Conservation (phyloP, 306 rosid species). For the Begonia peltatifolia region DNA sequence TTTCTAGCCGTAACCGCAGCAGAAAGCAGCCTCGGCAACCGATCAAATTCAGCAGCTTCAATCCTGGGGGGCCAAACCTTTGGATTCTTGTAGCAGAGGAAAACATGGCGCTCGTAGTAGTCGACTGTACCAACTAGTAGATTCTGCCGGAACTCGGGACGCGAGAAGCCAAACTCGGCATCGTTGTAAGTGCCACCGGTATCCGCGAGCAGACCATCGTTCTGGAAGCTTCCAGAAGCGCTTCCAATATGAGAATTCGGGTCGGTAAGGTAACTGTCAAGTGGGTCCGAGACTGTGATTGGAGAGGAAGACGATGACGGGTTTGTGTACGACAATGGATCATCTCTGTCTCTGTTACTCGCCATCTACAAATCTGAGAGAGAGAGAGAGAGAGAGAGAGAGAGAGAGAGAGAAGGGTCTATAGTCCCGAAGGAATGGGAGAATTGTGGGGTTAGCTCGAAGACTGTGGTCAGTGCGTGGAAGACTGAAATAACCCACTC, state of each 20-base stretch:
- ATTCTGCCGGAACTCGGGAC: constrained; percentile 49
- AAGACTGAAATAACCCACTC: not conserved
- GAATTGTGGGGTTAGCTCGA: not conserved
- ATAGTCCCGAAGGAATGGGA: not conserved
- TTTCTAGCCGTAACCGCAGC: constrained; percentile 68
- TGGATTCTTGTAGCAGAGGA: constrained; percentile 81
- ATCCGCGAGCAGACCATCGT: constrained; percentile 38
- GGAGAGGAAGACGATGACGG: constrained; percentile 75
- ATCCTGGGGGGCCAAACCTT: constrained; percentile 80
- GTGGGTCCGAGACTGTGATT: constrained; percentile 58
- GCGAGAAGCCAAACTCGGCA: constrained; percentile 54
- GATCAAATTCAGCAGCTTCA: constrained; percentile 95
- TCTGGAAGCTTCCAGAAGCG: constrained; percentile 86
- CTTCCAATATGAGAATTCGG: constrained; percentile 38
- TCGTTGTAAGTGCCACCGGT: constrained; percentile 17
- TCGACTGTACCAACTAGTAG: constrained; percentile 73
- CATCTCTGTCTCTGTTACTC: constrained; percentile 50
- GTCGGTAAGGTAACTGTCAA: constrained; percentile 59
- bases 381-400: not conserved
- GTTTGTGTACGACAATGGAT: constrained; percentile 41
- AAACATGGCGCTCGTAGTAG: constrained; percentile 58
- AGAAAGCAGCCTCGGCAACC: constrained; percentile 76
- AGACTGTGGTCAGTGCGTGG: not conserved
- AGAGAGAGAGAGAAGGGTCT: not conserved
- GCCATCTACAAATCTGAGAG: constrained; percentile 17